These are phyloP conservation scores for Lithohypha guttulata DNA, from an alignment of 2,329 filamentous ascomycete species.

Conservation along the genomic window DNA sequence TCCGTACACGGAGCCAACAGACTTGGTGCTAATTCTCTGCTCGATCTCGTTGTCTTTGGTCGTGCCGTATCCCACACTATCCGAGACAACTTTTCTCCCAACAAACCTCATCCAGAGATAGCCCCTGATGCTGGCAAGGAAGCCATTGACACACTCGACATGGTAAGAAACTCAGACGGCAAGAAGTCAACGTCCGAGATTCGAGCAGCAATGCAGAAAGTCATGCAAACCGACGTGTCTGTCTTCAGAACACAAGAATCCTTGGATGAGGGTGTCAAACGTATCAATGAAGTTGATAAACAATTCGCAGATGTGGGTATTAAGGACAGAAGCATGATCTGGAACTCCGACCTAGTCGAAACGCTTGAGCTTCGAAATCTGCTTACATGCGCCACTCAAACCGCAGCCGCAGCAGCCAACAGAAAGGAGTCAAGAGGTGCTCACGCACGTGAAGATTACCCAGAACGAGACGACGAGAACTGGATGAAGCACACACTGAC, in stretches of 20 bases:
- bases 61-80: conserved; percentile 96
- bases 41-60: conserved; percentile 95
- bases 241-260: conserved; percentile 94
- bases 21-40: conserved; percentile 92
- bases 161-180: conserved; percentile 71
- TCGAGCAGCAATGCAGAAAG: conserved; percentile 88
- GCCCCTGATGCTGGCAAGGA: conserved; percentile 71
- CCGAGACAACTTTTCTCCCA: conserved; percentile 83
- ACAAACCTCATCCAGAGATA: conserved; percentile 66
- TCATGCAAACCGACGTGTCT: conserved; percentile 93
- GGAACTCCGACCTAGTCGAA: conserved; percentile 96
- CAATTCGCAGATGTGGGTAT: conserved; percentile 75
- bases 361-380: conserved; percentile 91
- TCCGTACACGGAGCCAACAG: conserved; percentile 98
- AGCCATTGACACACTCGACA: conserved; percentile 67
- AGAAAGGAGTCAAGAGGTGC: conserved; percentile 96
- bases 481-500: conserved; percentile 99
- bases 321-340: conserved; percentile 99
- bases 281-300: conserved; percentile 74
- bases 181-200: conserved; percentile 82
- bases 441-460: conserved; percentile 92
- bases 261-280: conserved; percentile 83
- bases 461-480: conserved; percentile 85
- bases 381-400: conserved; percentile 86
- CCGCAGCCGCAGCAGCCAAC: conserved; percentile 77